Evolutionary conservation across 257 asterid genomes (phyloP).

Genomic region (Solanum corneliomulleri): DNA sequence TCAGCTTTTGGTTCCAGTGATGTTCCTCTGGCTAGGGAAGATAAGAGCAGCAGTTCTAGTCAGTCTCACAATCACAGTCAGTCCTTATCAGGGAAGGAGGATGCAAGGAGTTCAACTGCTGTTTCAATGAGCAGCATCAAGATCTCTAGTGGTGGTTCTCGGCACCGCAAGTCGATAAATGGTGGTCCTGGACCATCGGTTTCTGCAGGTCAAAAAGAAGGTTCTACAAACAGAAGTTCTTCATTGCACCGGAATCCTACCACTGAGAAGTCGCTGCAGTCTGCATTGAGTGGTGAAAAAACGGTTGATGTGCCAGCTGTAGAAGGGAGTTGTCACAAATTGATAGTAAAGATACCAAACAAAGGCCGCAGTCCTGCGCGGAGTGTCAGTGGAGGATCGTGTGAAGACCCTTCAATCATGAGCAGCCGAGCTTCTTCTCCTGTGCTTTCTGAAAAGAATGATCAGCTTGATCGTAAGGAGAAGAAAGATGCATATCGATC

Average conservation of each 20-base stretch:
- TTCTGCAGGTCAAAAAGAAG: slow-evolving; percentile 28
- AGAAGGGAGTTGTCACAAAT: slow-evolving; percentile 25
- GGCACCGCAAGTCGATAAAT: slow-evolving; percentile 14
- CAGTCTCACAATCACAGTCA: slow-evolving; percentile 29
- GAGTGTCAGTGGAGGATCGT: slow-evolving; percentile 22
- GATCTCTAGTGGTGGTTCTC: slow-evolving; percentile 14
- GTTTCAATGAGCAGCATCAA: slow-evolving; percentile 20
- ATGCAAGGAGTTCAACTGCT: slow-evolving; percentile 22
- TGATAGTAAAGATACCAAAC: slow-evolving; percentile 31
- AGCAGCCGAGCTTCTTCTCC: slow-evolving; percentile 37
- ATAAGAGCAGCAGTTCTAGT: slow-evolving; percentile 33
- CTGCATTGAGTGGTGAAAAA: slow-evolving; percentile 15
- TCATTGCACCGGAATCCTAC: slow-evolving; percentile 12
- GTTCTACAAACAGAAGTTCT: slow-evolving; percentile 15
- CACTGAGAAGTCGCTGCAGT: slow-evolving; percentile 23
- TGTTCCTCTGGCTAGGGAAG: slow-evolving; percentile 26
- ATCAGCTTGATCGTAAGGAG: slow-evolving; percentile 20
- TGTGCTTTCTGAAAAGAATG: slow-evolving; percentile 21
- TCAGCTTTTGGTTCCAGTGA: slow-evolving; percentile 20
- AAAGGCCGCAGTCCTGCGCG: slow-evolving; percentile 22
- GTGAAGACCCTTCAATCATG: slow-evolving; percentile 21
- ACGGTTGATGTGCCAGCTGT: slow-evolving; percentile 7
- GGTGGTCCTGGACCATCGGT: slow-evolving; percentile 14
- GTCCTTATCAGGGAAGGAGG: slow-evolving; percentile 26
- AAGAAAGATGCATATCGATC: slow-evolving; percentile 12